Evolutionary conservation across 2,329 filamentous ascomycete species (phyloP), one percentile per base, ranked within the genome.

Genomic region (Anthostomella pinea): DNA sequence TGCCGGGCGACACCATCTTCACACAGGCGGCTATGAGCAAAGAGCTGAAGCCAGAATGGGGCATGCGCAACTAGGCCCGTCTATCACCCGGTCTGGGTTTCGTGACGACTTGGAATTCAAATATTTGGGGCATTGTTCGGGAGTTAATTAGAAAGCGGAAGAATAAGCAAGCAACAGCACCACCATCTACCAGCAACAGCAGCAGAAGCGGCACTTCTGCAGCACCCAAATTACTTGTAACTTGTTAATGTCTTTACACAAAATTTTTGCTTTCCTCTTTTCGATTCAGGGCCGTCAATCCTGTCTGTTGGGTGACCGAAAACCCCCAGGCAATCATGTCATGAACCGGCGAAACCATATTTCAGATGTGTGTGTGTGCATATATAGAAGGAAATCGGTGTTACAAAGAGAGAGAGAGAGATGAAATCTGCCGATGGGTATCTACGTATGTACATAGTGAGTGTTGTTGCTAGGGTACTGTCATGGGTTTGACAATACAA

Each of bases 1-100:
- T 96, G 43, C 89, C 90, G 0, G 82, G 80, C 39, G 87, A 90
- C 50, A 77, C 83, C 27, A 87, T 95, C 39, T 90, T 89, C 48
- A 89, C 87, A 3, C 75, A 73, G 54, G 77, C 84, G 21, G 79
- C 87, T 38, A 63, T 91, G 59, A 64, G 68, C 39, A 64, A 79
- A 47, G 68, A 70, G 49, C 67, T 83, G 43, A 81, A 81, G 64
- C 79, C 78, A 27, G 63, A 66, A 34, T 81, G 77, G 78, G 64
- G 58, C 46, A 72, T 81, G 65, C 72, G 74, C 39, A 54, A 61
- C 35, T 71, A 59, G 28, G 16, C 29, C 29, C 32, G 6, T 16
- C 15, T 8, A 29, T 11, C 21, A 22, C 21, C 21, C 20, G 20
- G 18, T n/a, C 16, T 28, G 20, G 20, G 14, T 29, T 11, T 17